A percentile compares a stretch with the other conserved stretches of the same genome.
Evolutionary conservation across 371 early-diverging fungal genomes (phyloP).

Genomic region (Mortierella sp.): DNA sequence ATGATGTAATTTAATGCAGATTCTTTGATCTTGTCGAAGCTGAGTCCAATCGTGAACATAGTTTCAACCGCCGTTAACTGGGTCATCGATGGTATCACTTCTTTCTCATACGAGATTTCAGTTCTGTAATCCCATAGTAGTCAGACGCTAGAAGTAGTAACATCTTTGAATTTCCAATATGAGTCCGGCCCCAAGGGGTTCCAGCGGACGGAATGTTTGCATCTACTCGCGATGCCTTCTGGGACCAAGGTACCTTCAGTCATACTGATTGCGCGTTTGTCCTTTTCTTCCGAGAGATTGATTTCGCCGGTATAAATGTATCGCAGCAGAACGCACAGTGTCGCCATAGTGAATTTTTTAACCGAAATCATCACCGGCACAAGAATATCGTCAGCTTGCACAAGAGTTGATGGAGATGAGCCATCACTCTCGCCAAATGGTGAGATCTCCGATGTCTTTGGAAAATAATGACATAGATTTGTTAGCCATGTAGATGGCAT

Average conservation of each 20-base stretch:
- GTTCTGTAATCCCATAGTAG: constrained; percentile 1
- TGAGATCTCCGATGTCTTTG: not conserved
- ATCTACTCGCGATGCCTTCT: not conserved
- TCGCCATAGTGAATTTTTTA: not conserved
- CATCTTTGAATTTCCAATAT: not conserved
- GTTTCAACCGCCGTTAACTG: not conserved
- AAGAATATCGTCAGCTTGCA: not conserved
- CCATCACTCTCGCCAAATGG: not conserved
- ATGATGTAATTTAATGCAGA: constrained; percentile 6
- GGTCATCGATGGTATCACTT: not conserved
- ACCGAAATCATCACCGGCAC: not conserved
- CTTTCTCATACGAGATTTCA: not conserved
- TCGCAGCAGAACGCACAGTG: constrained; percentile 12
- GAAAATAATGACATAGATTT: not conserved
- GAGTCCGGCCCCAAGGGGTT: not conserved
- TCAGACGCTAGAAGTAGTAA: constrained; percentile 4
- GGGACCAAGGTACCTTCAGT: not conserved
- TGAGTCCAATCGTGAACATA: constrained; percentile 6
- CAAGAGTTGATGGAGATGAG: not conserved
- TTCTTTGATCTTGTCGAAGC: constrained; percentile 1
- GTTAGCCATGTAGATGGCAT: not conserved
- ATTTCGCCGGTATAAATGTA: constrained; percentile 24
- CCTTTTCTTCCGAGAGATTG: not conserved
- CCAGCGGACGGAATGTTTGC: not conserved
- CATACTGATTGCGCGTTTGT: constrained; percentile 3